phyloP scores from a whole-genome alignment of 2,329 filamentous ascomycete genomes.

The Trichoderma endophyticum region DNA sequence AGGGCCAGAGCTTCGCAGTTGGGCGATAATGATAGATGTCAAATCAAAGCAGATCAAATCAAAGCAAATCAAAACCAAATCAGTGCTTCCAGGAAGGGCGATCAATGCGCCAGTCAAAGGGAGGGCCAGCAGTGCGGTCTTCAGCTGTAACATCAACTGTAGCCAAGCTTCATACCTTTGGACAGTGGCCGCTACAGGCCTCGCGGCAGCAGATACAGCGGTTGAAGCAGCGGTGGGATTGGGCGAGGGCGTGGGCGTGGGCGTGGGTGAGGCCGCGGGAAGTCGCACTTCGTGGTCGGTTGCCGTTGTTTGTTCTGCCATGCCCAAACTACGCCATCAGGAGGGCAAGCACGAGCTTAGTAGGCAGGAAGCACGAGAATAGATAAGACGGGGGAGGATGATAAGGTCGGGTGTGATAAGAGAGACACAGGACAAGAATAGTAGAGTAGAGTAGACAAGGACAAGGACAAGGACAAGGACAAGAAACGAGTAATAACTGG shows the following conservation, averaged over 20 bases:
- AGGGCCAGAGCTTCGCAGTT: conserved; percentile 10
- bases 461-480: neutral
- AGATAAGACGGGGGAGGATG: neutral
- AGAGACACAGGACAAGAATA: neutral
- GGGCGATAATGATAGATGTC: neutral
- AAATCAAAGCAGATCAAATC: neutral
- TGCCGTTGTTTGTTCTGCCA: conserved; percentile 61
- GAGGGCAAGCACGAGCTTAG: conserved; percentile 39
- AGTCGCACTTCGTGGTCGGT: conserved; percentile 56
- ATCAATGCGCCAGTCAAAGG: neutral
- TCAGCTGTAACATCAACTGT: neutral
- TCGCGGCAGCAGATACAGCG: conserved; percentile 22
- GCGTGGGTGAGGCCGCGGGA: conserved; percentile 40
- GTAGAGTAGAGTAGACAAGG: neutral
- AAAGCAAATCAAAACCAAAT: neutral
- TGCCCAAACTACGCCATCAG: conserved; percentile 63
- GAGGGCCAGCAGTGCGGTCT: neutral
- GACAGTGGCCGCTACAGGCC: conserved; percentile 23
- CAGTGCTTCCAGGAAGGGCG: neutral
- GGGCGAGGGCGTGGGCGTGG: conserved; percentile 29
- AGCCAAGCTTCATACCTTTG: conserved; percentile 24
- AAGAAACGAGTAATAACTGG: neutral
- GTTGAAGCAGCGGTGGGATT: conserved; percentile 23
- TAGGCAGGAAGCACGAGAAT: conserved; percentile 14
- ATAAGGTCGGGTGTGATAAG: neutral